Conservation (phyloP, 257 asterid genomes). For the Solanum bulbocastanum region DNA sequence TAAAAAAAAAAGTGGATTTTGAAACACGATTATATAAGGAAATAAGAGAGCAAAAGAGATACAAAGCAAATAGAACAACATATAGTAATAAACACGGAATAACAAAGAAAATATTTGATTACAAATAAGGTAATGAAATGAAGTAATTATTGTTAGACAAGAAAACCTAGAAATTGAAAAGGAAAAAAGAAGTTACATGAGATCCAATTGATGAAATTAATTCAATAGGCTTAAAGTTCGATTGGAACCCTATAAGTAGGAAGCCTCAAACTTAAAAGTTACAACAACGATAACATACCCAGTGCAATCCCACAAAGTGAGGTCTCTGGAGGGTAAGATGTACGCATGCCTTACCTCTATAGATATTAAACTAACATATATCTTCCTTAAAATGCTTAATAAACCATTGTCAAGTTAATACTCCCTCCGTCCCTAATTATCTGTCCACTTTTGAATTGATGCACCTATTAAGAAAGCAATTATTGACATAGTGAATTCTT, state of each 20-base stretch:
- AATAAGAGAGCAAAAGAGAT: background rate
- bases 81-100: background rate
- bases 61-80: background rate
- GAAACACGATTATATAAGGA: background rate
- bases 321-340: no score
- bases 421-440: no score
- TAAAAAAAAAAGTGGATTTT: background rate
- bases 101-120: background rate
- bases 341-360: no score
- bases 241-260: no score
- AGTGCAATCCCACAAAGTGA: background rate
- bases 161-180: background rate
- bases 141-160: background rate
- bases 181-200: conserved; percentile 24
- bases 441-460: no score
- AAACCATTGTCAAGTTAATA: background rate
- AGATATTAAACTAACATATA: background rate
- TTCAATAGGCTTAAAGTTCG: background rate
- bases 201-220: conserved; percentile 41
- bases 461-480: no score
- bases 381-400: background rate
- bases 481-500: no score
- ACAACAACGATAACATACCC: no score
- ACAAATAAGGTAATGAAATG: background rate
- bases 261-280: no score